Evolutionary conservation across 495 filamentous ascomycete species (phyloP), one percentile per base, ranked within the genome.

Genomic region (Rhypophila decipiens): DNA sequence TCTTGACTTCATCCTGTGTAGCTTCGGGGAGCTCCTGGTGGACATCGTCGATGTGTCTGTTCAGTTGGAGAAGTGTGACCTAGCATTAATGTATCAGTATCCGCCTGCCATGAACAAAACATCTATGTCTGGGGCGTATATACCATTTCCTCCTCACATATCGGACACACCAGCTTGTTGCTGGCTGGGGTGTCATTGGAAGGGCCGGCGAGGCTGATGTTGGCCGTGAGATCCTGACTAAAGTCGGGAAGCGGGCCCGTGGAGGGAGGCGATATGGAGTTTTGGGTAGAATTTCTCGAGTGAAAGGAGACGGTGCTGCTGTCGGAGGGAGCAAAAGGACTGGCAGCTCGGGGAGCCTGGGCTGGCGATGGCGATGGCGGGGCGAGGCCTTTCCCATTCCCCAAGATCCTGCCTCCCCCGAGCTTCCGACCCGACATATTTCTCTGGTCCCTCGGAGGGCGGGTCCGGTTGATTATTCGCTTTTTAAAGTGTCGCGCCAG

Each of bases 121-220:
- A 42, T 22, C 39, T 24, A 18, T 12, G 9, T 11, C 3, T 4
- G 5, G 19, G 23, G 22, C 19, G 21, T 27, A 33, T 50, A 33
- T 41, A 67, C 88, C 93, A 98, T 98, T 66, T 96, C 89, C 66
- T 97, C 93, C 56, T 84, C 86, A 67, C 93, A 98, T 49, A 98
- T 97, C 36, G 93, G 93, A 64, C 93, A 98, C 21, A 87, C 79
- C 38, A 98, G 77, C 69, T 78, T 55, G 46, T 75, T 52, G 65
- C 63, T 62, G 10, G 60, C 41, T n/a, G 66, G 54, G 22, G 57
- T 55, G 33, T 62, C 60, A 39, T 63, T 65, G 42, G 72, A 71
- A 0, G 72, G 60, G 0, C 70, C 68, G 36, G 69, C 73, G 24
- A 73, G 53, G 46, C 61, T 75, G 52, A 75, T 59, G 54, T 72